Conservation (phyloP, 352 stramenopile genomes). For the Plasmopara halstedii region DNA sequence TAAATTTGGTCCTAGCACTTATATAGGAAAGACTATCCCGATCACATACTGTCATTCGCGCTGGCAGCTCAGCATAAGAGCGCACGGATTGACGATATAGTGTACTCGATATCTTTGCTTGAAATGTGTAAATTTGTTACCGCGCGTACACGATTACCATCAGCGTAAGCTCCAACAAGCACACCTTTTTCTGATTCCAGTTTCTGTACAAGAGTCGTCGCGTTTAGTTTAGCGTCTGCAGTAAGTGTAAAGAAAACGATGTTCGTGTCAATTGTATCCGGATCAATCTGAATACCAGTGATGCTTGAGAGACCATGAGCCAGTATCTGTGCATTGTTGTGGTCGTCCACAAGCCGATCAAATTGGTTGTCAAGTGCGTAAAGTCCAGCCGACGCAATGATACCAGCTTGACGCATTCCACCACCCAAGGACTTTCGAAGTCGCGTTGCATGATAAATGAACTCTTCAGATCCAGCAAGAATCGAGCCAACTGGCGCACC, state of each 20-base stretch:
- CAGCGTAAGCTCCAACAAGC: conserved; percentile 58
- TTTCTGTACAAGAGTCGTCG: conserved; percentile 37
- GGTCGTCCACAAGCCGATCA: conserved; percentile 73
- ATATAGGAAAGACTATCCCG: too few species aligned
- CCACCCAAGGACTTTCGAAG: conserved; percentile 95
- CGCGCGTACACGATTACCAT: conserved; percentile 47
- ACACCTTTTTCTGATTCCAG: conserved; percentile 64
- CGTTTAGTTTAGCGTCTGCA: conserved; percentile 50
- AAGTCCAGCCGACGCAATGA: conserved; percentile 90
- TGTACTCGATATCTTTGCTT: conserved; percentile 53
- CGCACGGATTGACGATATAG: conserved; percentile 42
- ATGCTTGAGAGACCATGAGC: conserved; percentile 56
- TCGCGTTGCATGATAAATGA: conserved; percentile 85
- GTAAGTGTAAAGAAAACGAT: conserved; percentile 78
- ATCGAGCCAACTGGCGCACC: conserved; percentile 92
- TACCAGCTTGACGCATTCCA: conserved; percentile 94
- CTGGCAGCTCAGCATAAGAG: too few species aligned
- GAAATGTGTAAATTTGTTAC: conserved; percentile 77
- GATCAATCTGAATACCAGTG: conserved; percentile 57
- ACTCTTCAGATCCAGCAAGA: conserved; percentile 84
- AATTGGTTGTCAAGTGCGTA: conserved; percentile 88
- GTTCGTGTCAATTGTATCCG: conserved; percentile 77
- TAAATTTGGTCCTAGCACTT: too few species aligned
- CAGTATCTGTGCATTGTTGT: conserved; percentile 68
- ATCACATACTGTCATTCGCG: too few species aligned